Base-by-base conservation (phyloP, 805 yeast species). In the Myxozyma melibiosi region DNA sequence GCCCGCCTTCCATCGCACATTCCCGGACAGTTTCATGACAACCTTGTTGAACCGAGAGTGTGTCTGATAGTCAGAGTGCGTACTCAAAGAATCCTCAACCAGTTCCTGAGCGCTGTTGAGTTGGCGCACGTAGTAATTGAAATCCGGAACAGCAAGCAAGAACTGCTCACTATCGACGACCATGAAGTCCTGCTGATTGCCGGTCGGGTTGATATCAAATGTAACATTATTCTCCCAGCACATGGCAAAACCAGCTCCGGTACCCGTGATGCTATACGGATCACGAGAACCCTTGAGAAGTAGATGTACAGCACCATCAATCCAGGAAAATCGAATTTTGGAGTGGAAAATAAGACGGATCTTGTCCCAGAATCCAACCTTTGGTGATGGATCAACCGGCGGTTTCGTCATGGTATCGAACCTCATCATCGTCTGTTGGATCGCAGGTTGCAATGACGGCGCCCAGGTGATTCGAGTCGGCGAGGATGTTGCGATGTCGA, bases 341-440 rank as follows among this genome's bases (percentile, higher is more conserved):
- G 96, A 96, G 73, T 91, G 97, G 65, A 90, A 74, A 14, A 86
- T 76, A 28, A 84, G 78, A 48, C 96, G 74, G 27, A 90, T 71
- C 69, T 90, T 92, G 71, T 91, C 98, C 98, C 98, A 91, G 64
- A 90, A 84, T 0, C 98, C 98, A 13, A 90, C 73, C 64, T 86
- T 86, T 2, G 82, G 80, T 1, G 96, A 88, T 0, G 91, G 91
- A 69, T 91, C 98, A 14, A 87, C 73, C 0, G 95, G 96, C 0
- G 96, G 96, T 69, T 92, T 91, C 0, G 95, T 84, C 68, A 91
- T 88, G 43, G 85, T 84, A 65, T 90, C 96, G 58, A 91, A 79
- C 54, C 82, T 85, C 53, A 83, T 74, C 84, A 88, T 86, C 1
- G 85, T 77, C 63, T 89, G 91, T 63, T 89, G 90, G 30, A 91